phyloP scores from a whole-genome alignment of 1,284 basidiomycete genomes.

The Nidula niveotomentosa region DNA sequence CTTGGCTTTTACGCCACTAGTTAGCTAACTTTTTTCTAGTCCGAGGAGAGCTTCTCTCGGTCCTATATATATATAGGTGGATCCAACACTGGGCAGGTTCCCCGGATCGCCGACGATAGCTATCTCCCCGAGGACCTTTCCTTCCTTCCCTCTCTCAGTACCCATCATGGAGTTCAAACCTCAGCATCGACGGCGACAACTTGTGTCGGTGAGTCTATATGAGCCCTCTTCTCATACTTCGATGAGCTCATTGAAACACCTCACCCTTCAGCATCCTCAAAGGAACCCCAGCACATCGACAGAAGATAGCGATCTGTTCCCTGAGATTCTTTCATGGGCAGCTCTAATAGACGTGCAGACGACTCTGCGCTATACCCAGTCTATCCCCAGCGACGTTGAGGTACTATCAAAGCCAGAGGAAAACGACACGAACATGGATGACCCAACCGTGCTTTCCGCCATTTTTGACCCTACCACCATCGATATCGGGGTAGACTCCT shows the following conservation, averaged over 20 bases:
- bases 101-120: background rate
- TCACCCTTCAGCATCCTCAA: too few species aligned
- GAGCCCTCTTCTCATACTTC: too few species aligned
- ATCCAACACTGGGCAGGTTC: background rate
- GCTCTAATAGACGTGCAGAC: constrained; percentile 19
- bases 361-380: constrained; percentile 11
- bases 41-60: background rate
- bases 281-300: constrained; percentile 17
- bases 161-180: background rate
- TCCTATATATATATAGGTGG: background rate
- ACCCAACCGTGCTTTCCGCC: constrained; percentile 8
- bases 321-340: constrained; percentile 25
- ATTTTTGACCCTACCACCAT: constrained; percentile 33
- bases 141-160: background rate
- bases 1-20: too few species aligned
- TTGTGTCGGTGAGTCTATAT: background rate
- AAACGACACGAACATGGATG: constrained; percentile 9
- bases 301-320: constrained; percentile 21
- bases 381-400: constrained; percentile 16
- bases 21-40: background rate
- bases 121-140: background rate
- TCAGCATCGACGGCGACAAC: background rate
- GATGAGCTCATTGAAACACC: too few species aligned
- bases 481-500: constrained; percentile 31
- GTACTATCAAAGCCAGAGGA: constrained; percentile 8